These are phyloP conservation scores for Aspergillus costaricaensis DNA, from an alignment of 2,329 filamentous ascomycete species.

Conservation along the genomic window DNA sequence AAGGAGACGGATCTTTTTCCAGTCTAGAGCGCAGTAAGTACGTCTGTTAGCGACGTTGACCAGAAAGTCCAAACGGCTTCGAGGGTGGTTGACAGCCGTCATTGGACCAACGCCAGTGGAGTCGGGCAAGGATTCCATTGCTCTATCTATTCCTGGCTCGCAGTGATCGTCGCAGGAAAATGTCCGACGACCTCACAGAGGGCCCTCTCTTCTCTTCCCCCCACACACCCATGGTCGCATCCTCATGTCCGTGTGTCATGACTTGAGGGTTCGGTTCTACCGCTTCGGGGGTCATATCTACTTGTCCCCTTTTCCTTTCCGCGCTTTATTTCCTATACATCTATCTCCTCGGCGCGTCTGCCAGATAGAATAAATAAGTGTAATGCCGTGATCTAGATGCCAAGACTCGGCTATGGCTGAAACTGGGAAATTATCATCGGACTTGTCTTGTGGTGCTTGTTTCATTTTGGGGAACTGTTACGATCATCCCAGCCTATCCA, in stretches of 20 bases:
- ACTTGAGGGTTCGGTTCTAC: background rate
- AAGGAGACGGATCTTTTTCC: conserved; percentile 10
- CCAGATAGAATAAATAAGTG: background rate
- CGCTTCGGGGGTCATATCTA: background rate
- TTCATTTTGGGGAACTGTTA: background rate
- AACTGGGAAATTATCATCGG: background rate
- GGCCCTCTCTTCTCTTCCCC: background rate
- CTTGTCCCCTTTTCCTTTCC: background rate
- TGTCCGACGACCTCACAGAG: conserved; percentile 16
- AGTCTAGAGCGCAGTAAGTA: background rate
- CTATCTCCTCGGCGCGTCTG: background rate
- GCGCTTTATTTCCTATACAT: background rate
- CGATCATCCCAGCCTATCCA: background rate
- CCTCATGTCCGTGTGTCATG: background rate
- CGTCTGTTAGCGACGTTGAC: conserved; percentile 1
- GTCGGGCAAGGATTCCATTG: conserved; percentile 16
- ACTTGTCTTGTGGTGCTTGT: background rate
- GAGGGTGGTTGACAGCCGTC: background rate
- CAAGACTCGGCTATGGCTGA: background rate
- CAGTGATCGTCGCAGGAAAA: conserved; percentile 25
- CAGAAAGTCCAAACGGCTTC: conserved; percentile 11
- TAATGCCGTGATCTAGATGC: too few relatives aligned
- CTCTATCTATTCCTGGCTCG: conserved; percentile 22
- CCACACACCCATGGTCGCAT: background rate
- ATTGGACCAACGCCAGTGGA: conserved; percentile 17